These are phyloP conservation scores for Candida freyschussii DNA, from an alignment of 1,139 yeast species.

Conservation along the genomic window DNA sequence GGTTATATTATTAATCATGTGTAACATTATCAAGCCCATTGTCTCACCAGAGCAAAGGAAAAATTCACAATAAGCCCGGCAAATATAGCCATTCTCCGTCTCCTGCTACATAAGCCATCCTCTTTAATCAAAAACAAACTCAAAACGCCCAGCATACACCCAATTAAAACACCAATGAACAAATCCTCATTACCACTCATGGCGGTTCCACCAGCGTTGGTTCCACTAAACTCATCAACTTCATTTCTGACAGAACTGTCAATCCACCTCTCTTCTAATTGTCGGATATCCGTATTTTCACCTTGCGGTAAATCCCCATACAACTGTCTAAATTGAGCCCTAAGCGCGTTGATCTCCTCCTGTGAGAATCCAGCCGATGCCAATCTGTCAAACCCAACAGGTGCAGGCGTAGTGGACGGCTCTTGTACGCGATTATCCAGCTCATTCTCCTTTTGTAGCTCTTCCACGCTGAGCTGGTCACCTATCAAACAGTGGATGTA, in stretches of 20 bases:
- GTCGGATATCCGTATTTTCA: slow-evolving; percentile 39
- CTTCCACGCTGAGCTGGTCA: slow-evolving; percentile 54
- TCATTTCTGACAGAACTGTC: slow-evolving; percentile 64
- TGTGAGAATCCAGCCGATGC: slow-evolving; percentile 79
- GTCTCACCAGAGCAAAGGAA: slow-evolving; percentile 50
- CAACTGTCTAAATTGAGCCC: slow-evolving; percentile 68
- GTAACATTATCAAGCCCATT: slow-evolving; percentile 39
- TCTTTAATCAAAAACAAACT: slow-evolving; percentile 51
- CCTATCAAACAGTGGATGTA: slow-evolving; percentile 84
- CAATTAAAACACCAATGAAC: slow-evolving; percentile 57
- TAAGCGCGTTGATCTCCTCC: slow-evolving; percentile 65
- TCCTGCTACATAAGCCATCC: slow-evolving; percentile 53
- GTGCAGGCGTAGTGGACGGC: slow-evolving; percentile 58
- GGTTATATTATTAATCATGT: background rate
- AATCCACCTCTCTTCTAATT: slow-evolving; percentile 86
- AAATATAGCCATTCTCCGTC: slow-evolving; percentile 57
- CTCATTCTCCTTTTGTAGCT: slow-evolving; percentile 58
- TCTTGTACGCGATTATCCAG: slow-evolving; percentile 48
- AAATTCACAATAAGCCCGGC: slow-evolving; percentile 59
- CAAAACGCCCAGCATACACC: slow-evolving; percentile 59
- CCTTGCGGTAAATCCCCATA: slow-evolving; percentile 43
- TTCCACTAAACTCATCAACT: slow-evolving; percentile 35
- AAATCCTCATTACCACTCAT: slow-evolving; percentile 50
- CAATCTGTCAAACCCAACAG: slow-evolving; percentile 80
- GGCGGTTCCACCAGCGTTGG: slow-evolving; percentile 27